Percentiles rank a stretch among this genome's conserved stretches.
phyloP scores from a whole-genome alignment of 2,329 filamentous ascomycete genomes.

The Tolypocladium endophyticum region DNA sequence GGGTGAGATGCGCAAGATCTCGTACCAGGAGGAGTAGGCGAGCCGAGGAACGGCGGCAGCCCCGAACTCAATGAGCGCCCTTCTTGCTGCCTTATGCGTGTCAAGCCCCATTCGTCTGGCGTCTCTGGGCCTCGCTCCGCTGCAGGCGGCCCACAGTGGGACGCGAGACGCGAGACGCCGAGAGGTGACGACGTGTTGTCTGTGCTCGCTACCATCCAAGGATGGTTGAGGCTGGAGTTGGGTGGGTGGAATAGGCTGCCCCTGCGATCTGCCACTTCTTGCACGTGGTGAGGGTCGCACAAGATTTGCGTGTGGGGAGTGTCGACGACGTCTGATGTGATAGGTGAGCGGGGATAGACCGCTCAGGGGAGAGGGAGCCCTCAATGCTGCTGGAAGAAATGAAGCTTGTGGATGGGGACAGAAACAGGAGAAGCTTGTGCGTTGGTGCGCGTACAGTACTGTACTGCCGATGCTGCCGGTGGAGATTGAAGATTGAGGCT shows the following conservation, averaged over 20 bases:
- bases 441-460: not conserved
- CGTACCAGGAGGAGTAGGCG: slow-evolving; percentile 66
- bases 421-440: not conserved
- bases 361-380: not conserved
- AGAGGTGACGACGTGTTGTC: not conserved
- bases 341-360: not conserved
- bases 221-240: not conserved
- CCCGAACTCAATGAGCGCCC: not conserved
- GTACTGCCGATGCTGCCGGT: not conserved
- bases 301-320: not conserved
- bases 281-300: not conserved
- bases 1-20: slow-evolving; percentile 97
- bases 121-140: not conserved
- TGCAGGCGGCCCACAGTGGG: not conserved
- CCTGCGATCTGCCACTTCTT: not conserved
- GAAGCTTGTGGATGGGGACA: not conserved
- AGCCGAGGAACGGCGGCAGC: not conserved
- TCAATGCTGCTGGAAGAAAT: not conserved
- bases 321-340: not conserved
- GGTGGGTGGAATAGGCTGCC: not conserved
- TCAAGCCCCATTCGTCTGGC: not conserved
- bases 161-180: not conserved
- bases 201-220: not conserved
- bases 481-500: not conserved
- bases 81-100: not conserved